Evolutionary conservation across 257 asterid species (phyloP), one percentile per base, ranked within the genome.

Genomic region (Nicotiana tomentosiformis): DNA sequence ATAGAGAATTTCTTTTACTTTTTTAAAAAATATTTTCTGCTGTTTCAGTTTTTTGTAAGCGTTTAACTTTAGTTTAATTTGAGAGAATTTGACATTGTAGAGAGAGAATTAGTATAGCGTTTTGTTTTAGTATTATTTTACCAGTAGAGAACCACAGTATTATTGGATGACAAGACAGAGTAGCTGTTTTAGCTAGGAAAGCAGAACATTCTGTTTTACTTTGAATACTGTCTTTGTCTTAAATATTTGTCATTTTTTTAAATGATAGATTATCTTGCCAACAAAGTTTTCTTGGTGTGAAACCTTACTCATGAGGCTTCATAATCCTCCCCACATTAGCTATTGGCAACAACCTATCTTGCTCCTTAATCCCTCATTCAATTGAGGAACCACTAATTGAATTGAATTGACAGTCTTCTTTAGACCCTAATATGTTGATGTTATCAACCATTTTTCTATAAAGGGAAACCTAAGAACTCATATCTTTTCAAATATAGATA

Each of bases 251-350:
- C 58, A 53, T 5, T 11, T 53, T 32, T 53, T 53, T 11, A 15
- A 11, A 53, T 53, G 5, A 53, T 53, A 53, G 18, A 12, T 53
- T 53, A 51, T 51, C 16, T 51, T 15, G 12, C 11, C 17, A 51
- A 51, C 17, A 51, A 51, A 5, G 43, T 37, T 37, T 37, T 37
- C 43, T 37, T 37, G 0, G 8, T 37, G 43, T 37, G 43, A 37
- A 49, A 49, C 15, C 56, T 49, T 49, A 9, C 56, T 49, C 15
- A 49, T 49, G 26, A 1, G 26, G 94, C 86, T 90, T 93, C 97
- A 93, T 93, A 66, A 93, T 93, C 32, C 97, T 57, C 1, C 95
- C 94, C 7, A 92, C 95, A 90, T 92, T 92, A 66, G 95, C 97
- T 29, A 91, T 92, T 7, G 95, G 97, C 0, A 93, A 55, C 51